phyloP scores from a whole-genome alignment of 1,139 yeast genomes.

The Yamadazyma taylorii region DNA sequence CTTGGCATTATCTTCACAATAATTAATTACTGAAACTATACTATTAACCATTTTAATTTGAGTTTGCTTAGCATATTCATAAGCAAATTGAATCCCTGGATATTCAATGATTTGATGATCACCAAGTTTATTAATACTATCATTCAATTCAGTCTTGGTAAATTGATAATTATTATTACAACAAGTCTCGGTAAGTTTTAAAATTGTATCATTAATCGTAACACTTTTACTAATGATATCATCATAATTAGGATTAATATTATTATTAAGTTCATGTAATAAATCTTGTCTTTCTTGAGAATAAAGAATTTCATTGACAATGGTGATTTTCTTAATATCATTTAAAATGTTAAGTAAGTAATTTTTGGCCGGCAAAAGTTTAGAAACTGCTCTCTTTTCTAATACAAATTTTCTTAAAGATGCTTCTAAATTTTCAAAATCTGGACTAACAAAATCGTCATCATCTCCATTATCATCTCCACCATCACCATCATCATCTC shows the following conservation, averaged over 20 bases:
- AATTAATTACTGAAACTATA: constrained; percentile 60
- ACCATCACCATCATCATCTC: constrained; percentile 24
- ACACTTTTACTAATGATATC: constrained; percentile 51
- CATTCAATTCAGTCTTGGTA: constrained; percentile 54
- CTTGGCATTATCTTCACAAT: constrained; percentile 71
- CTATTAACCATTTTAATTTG: constrained; percentile 66
- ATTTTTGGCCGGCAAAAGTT: constrained; percentile 88
- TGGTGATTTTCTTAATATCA: constrained; percentile 64
- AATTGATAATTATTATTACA: constrained; percentile 60
- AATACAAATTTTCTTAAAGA: constrained; percentile 83
- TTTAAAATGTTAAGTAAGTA: constrained; percentile 66
- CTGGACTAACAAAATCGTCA: constrained; percentile 43
- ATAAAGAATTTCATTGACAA: constrained; percentile 59
- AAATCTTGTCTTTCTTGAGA: constrained; percentile 47
- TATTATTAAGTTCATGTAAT: constrained; percentile 44
- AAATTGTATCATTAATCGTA: constrained; percentile 59
- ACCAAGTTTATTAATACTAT: constrained; percentile 59
- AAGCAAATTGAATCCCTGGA: constrained; percentile 62
- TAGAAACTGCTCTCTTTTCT: constrained; percentile 86
- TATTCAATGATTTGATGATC: constrained; percentile 55
- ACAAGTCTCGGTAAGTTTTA: constrained; percentile 59
- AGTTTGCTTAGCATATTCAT: constrained; percentile 69
- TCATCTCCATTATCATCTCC: constrained; percentile 36
- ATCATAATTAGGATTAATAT: constrained; percentile 66
- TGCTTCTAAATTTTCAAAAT: constrained; percentile 82